These are phyloP conservation scores for Hyaloscypha variabilis DNA, from an alignment of 495 filamentous ascomycete genomes.

Conservation along the genomic window DNA sequence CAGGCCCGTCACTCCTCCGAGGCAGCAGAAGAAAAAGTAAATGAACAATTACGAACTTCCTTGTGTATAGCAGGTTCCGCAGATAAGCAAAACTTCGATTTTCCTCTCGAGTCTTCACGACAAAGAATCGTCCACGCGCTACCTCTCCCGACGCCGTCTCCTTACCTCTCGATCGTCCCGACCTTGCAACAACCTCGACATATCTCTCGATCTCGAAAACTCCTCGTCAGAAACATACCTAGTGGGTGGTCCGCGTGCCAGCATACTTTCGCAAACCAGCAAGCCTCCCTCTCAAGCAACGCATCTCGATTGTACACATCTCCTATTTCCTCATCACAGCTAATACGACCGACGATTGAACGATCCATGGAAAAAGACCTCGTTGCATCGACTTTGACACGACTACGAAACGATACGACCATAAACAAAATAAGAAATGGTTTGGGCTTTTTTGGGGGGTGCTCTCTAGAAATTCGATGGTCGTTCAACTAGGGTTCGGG, in stretches of 20 bases:
- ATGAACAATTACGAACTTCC: slow-evolving; percentile 75
- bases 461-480: slow-evolving; percentile 6
- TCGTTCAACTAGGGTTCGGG: background rate
- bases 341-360: slow-evolving; percentile 21
- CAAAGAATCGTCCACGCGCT: slow-evolving; percentile 26
- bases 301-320: slow-evolving; percentile 25
- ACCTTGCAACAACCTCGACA: slow-evolving; percentile 17
- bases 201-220: slow-evolving; percentile 22
- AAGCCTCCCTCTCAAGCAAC: slow-evolving; percentile 12
- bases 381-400: slow-evolving; percentile 19
- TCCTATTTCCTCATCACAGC: slow-evolving; percentile 23
- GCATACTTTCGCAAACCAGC: slow-evolving; percentile 11
- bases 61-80: slow-evolving; percentile 92
- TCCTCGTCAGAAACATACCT: slow-evolving; percentile 29
- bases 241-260: slow-evolving; percentile 23
- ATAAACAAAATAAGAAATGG: slow-evolving; percentile 19
- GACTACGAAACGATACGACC: slow-evolving; percentile 19
- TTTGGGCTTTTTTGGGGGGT: background rate
- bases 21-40: slow-evolving; percentile 89
- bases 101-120: slow-evolving; percentile 30
- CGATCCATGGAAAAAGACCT: slow-evolving; percentile 12
- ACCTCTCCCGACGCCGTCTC: slow-evolving; percentile 15
- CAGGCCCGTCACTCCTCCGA: slow-evolving; percentile 86
- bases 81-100: slow-evolving; percentile 58
- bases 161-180: slow-evolving; percentile 21